phyloP scores from a whole-genome alignment of 2,329 filamentous ascomycete species.

The Rachicladosporium sp. region DNA sequence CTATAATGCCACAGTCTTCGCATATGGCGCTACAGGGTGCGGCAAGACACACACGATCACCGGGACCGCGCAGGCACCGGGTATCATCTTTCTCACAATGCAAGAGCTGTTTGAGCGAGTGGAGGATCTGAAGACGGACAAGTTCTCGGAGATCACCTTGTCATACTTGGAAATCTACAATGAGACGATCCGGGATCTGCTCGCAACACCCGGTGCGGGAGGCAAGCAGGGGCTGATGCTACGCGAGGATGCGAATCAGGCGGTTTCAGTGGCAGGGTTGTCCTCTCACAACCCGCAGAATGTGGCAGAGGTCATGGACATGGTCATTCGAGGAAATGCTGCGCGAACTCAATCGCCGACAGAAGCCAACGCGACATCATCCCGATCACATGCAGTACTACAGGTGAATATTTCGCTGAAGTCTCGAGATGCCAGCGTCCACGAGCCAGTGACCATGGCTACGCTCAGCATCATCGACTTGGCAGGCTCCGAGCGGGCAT shows the following conservation, averaged over 20 bases:
- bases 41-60: slow-evolving; percentile 96
- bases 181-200: slow-evolving; percentile 89
- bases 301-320: slow-evolving; percentile 97
- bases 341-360: slow-evolving; percentile 93
- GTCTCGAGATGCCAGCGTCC: slow-evolving; percentile 80
- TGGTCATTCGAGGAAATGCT: slow-evolving; percentile 91
- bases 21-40: slow-evolving; percentile 93
- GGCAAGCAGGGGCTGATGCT: slow-evolving; percentile 79
- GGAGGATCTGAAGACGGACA: slow-evolving; percentile 70
- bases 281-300: slow-evolving; percentile 84
- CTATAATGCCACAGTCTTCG: slow-evolving; percentile 98
- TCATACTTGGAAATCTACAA: slow-evolving; percentile 99
- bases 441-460: slow-evolving; percentile 95
- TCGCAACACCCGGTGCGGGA: slow-evolving; percentile 62
- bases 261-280: slow-evolving; percentile 79
- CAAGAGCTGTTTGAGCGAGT: slow-evolving; percentile 97
- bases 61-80: slow-evolving; percentile 80
- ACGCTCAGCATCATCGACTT: slow-evolving; percentile 97
- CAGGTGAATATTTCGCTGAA: slow-evolving; percentile 95
- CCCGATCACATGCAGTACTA: slow-evolving; percentile 88
- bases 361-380: slow-evolving; percentile 93
- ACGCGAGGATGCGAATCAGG: slow-evolving; percentile 85
- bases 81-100: slow-evolving; percentile 98
- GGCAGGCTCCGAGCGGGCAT: slow-evolving; percentile 88
- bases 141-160: slow-evolving; percentile 77